Conservation (phyloP, 2,329 filamentous ascomycete species). For the Cucurbitaria berberidis region DNA sequence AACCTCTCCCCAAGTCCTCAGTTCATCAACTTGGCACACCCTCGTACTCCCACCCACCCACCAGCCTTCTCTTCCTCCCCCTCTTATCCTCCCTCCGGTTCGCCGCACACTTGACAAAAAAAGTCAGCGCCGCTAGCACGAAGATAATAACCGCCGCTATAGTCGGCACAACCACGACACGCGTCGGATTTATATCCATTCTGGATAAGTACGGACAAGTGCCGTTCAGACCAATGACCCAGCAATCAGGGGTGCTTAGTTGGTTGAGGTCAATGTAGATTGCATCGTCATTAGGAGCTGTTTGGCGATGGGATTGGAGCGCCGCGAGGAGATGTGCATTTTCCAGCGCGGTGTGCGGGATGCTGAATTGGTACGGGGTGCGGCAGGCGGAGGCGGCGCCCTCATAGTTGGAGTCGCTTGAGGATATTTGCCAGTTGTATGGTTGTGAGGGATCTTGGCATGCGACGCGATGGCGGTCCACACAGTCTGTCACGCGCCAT, state of each 20-base stretch:
- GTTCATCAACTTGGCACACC: conserved; percentile 60
- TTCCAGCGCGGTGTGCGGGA: conserved; percentile 68
- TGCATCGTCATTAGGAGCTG: conserved; percentile 14
- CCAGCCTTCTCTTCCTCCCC: conserved; percentile 55
- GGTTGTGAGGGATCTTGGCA: conserved; percentile 63
- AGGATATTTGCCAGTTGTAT: conserved; percentile 64
- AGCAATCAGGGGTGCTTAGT: conserved; percentile 63
- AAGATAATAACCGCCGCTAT: conserved; percentile 69
- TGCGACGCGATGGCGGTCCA: conserved; percentile 57
- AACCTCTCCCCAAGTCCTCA: background rate
- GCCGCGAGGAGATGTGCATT: conserved; percentile 62
- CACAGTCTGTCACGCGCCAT: conserved; percentile 66
- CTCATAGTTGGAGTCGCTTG: conserved; percentile 51
- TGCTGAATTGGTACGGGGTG: conserved; percentile 57
- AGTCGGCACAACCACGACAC: conserved; percentile 64
- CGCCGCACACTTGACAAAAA: conserved; percentile 69
- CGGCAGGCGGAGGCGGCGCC: conserved; percentile 57
- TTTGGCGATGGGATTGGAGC: conserved; percentile 14
- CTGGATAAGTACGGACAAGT: conserved; percentile 64
- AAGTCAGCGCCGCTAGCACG: conserved; percentile 64
- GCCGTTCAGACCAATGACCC: conserved; percentile 62
- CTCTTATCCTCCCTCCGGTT: conserved; percentile 62
- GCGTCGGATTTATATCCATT: conserved; percentile 51
- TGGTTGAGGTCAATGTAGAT: conserved; percentile 69
- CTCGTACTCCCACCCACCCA: conserved; percentile 69